Evolutionary conservation across 23 red algal genomes (phyloP), one percentile per base, ranked within the genome.

Genomic region (Gracilaria vermiculophylla): DNA sequence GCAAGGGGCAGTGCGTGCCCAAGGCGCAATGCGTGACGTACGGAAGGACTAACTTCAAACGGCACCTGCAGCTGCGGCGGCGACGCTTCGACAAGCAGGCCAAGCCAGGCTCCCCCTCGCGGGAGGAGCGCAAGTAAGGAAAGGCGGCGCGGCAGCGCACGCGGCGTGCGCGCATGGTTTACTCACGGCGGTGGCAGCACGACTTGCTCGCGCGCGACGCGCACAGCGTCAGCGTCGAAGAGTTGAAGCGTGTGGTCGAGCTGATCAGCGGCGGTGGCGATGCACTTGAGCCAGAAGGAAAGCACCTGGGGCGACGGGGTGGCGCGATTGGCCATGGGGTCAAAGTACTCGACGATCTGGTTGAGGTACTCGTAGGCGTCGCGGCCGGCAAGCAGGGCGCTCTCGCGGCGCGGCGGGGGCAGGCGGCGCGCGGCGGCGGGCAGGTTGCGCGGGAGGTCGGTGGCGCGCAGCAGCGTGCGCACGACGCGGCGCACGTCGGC

Each of bases 21-120:
- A 90, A 80, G 60, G 86, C 86, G 25, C 77, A 78, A 56, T 90
- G 86, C 73, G 58, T 67, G 15, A 90, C 86, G 40, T 90, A 90
- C 64, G 62, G 77, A 5, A 43, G 73, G n/a, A 90, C 73, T 36
- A 90, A 90, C 74, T 90, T 78, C 74, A 78, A 80, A 36, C 62
- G 86, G 13, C 86, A 90, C 42, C 57, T 90, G 17, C 31, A 37
- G 51, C 73, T 90, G 34, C 86, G 86, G 19, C 52, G 67, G 0
- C 67, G 67, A 2, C 67, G 67, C 67, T 73, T 47, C 42, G 42
- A 48, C 67, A 73, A 47, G 37, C 67, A 73, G 36, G 23, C 67
- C 37, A 69, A 42, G 34, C 27, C 64, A 19, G 20, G 34, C n/a
- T n/a, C n/a, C n/a, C n/a, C n/a, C n/a, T n/a, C n/a, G n/a, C n/a